phyloP scores from a whole-genome alignment of 257 asterid genomes.

The Solanum rostratum region DNA sequence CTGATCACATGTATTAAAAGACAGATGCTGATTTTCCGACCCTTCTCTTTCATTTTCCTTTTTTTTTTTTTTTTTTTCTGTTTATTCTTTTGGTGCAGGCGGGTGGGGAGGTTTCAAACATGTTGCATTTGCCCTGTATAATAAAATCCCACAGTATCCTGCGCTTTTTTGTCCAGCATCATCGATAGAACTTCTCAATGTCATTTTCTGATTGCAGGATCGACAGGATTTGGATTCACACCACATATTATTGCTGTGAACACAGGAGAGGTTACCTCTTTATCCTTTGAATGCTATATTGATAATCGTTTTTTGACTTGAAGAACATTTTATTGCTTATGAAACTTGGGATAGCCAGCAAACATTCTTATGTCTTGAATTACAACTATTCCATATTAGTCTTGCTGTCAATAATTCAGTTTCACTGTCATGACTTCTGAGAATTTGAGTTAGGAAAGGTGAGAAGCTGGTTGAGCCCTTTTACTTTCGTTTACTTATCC shows the following conservation, averaged over 20 bases:
- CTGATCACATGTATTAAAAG: background rate
- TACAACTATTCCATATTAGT: background rate
- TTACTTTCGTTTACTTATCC: background rate
- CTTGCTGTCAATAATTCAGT: background rate
- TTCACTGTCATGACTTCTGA: background rate
- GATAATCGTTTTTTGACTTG: background rate
- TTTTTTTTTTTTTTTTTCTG: background rate
- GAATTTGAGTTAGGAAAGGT: background rate
- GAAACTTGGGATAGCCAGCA: background rate
- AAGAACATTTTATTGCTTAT: background rate
- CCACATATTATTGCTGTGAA: background rate
- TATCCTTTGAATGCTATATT: background rate
- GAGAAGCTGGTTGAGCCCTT: background rate
- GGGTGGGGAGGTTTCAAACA: background rate
- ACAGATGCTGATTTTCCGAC: background rate
- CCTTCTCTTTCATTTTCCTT: background rate
- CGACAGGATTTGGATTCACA: background rate
- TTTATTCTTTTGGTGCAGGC: background rate
- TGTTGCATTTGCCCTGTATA: background rate
- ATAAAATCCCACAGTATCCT: background rate
- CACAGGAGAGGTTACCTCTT: background rate
- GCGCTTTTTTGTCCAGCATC: background rate
- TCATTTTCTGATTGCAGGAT: background rate
- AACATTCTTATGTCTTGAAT: background rate
- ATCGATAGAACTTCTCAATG: background rate